Conservation (phyloP, 192 early-diverging fungal genomes). For the Jimgerdemannia flammicorona region DNA sequence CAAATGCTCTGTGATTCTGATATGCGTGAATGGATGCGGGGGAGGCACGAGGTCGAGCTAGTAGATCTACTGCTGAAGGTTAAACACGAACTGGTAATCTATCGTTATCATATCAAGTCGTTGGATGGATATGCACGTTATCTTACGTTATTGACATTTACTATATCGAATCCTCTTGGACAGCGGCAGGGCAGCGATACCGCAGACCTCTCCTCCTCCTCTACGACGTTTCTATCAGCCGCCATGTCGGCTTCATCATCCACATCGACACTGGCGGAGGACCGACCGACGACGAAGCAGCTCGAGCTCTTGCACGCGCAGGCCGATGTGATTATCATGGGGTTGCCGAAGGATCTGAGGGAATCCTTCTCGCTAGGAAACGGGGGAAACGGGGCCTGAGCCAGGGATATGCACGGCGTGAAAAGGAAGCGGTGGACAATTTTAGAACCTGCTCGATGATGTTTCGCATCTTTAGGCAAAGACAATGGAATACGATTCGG, state of each 20-base stretch:
- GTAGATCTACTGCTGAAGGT: constrained; percentile 65
- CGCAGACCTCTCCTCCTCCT: neutral
- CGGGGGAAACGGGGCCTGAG: no score
- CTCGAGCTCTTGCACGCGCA: neutral
- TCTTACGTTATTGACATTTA: neutral
- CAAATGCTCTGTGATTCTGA: constrained; percentile 63
- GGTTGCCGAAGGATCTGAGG: neutral
- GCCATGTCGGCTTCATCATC: neutral
- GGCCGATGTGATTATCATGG: neutral
- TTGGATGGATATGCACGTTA: neutral
- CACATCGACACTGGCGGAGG: neutral
- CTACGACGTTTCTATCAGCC: neutral
- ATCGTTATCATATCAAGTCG: neutral
- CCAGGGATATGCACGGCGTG: neutral
- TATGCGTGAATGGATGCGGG: constrained; percentile 48
- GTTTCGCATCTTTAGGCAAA: no score
- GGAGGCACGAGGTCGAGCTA: constrained; percentile 57
- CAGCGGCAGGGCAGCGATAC: neutral
- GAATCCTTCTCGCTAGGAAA: neutral
- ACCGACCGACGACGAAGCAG: neutral
- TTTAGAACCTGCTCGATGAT: no score
- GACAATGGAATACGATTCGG: no score
- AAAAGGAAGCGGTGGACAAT: no score
- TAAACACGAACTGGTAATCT: constrained; percentile 56
- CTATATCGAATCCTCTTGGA: neutral